Conservation (phyloP, 352 stramenopile genomes). For the Globisporangium recalcitrans region DNA sequence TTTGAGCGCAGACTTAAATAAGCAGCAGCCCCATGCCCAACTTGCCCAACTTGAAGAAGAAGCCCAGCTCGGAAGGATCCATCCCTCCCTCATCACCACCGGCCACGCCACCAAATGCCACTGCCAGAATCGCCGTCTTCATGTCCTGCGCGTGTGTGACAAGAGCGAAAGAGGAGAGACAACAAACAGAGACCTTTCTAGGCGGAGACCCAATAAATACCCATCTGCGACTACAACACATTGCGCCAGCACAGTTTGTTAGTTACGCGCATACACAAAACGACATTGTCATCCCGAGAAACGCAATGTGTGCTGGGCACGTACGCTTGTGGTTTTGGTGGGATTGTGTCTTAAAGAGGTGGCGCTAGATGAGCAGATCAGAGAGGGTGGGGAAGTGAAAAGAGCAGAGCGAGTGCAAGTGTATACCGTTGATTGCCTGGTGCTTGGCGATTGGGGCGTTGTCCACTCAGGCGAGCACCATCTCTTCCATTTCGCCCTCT, state of each 20-base stretch:
- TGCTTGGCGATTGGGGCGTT: neutral
- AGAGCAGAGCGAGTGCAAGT: neutral
- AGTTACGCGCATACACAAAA: neutral
- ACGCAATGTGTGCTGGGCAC: constrained; percentile 2
- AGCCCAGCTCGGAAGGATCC: neutral
- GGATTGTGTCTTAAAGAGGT: neutral
- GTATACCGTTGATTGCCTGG: neutral
- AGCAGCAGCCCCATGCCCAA: neutral
- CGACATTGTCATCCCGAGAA: constrained; percentile 4
- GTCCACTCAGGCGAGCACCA: constrained; percentile 20
- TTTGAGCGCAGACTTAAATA: too few species aligned
- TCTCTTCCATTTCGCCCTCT: constrained; percentile 34
- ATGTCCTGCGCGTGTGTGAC: neutral
- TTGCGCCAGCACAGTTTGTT: neutral
- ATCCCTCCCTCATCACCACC: neutral
- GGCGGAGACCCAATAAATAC: neutral
- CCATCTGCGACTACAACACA: neutral
- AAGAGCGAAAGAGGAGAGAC: neutral
- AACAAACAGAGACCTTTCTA: neutral
- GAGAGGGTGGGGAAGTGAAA: neutral
- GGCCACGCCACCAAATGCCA: neutral
- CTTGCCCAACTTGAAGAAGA: neutral
- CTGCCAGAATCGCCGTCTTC: neutral
- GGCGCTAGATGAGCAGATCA: neutral
- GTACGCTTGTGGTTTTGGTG: constrained; percentile 4